Evolutionary conservation across 1,284 basidiomycete species (phyloP), one percentile per base, ranked within the genome.

Genomic region (Agroathelia rolfsii): DNA sequence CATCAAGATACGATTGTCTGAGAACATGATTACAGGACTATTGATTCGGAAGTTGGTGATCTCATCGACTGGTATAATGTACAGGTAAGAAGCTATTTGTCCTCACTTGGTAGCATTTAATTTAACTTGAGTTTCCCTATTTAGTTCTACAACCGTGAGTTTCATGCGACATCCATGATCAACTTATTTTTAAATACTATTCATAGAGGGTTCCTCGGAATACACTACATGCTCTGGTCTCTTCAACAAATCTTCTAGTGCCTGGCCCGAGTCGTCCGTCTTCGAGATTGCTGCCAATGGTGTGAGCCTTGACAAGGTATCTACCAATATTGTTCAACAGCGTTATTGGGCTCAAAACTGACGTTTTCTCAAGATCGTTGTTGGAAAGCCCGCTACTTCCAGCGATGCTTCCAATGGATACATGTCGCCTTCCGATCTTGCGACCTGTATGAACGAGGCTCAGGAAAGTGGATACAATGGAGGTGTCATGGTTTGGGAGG

Each of bases 81-180:
- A 21, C 64, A 67, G 48, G 62, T 64, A 42, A 35, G 34, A n/a
- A n/a, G n/a, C n/a, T 14, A 28, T 12, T 20, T 19, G 24, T 22
- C 11, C 15, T 18, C 18, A 20, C 27, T 12, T 22, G 20, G 11
- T 6, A 13, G 23, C 28, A 32, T 41, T 19, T 13, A 19, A 28
- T 25, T 21, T 20, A 19, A 36, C n/a, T 16, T 17, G 30, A 21
- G 16, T 36, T 25, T 24, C 36, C 32, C 30, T 40, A 33, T 38
- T 11, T 47, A 76, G 64, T 77, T 77, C 53, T 77, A 78, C 50
- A 77, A 79, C 47, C 75, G 74, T 75, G 40, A 43, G 62, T 52
- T 13, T 9, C 12, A 19, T 20, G 8, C 5, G 9, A 17, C 9
- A n/a, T 12, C 20, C 10, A 18, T 16, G 30, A 24, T 27, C 25